Conservation (phyloP, 2,329 filamentous ascomycete species). For the Hypoxylon sp. region DNA sequence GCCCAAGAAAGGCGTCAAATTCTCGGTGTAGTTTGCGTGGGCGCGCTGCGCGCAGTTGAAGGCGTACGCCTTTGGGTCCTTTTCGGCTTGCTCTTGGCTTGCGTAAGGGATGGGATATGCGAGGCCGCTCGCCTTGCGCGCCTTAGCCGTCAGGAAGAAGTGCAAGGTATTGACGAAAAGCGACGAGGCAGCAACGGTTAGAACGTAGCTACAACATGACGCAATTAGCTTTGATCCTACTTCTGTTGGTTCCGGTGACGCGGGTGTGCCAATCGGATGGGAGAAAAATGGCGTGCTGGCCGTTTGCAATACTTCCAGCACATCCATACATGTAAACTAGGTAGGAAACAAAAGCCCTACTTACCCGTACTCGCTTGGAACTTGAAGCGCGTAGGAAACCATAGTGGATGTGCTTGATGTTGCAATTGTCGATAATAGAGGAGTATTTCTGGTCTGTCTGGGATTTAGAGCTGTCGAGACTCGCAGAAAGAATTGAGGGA, state of each 20-base stretch:
- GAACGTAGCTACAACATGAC: slow-evolving; percentile 65
- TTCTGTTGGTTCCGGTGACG: neutral
- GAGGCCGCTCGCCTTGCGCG: slow-evolving; percentile 66
- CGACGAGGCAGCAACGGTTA: slow-evolving; percentile 67
- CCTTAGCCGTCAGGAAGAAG: slow-evolving; percentile 58
- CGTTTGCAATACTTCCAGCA: slow-evolving; percentile 13
- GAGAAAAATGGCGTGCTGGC: slow-evolving; percentile 19
- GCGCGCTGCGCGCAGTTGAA: slow-evolving; percentile 69
- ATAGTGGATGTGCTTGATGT: slow-evolving; percentile 38
- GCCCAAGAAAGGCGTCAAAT: slow-evolving; percentile 65
- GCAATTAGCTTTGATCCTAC: slow-evolving; percentile 21
- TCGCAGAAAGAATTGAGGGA: slow-evolving; percentile 2
- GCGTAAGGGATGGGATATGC: slow-evolving; percentile 71
- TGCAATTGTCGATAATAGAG: slow-evolving; percentile 4
- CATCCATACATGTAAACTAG: neutral
- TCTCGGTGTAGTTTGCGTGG: slow-evolving; percentile 74
- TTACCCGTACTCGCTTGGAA: slow-evolving; percentile 66
- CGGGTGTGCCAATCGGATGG: slow-evolving; percentile 11
- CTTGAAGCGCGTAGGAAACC: slow-evolving; percentile 59
- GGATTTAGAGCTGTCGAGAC: neutral
- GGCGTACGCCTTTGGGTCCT: slow-evolving; percentile 64
- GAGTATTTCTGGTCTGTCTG: neutral
- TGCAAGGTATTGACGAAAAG: slow-evolving; percentile 71
- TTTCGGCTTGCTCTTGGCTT: slow-evolving; percentile 63
- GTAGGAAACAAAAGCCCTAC: slow-evolving; percentile 42